Base-by-base conservation (phyloP, 2,329 filamentous ascomycete species). In the Passalora sequoiae region DNA sequence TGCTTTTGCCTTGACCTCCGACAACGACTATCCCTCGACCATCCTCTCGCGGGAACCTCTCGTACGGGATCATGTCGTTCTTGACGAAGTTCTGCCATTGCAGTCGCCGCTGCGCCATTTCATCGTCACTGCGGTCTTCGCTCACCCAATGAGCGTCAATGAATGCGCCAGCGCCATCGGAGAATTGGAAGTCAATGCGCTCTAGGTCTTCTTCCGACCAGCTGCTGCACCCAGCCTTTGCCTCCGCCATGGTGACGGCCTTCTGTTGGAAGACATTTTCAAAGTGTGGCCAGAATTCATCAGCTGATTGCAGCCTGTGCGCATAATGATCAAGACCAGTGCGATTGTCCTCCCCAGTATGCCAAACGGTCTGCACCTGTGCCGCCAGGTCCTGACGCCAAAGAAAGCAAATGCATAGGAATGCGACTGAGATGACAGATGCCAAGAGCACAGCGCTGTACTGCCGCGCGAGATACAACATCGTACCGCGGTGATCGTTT, bases 1-100 rank as follows among this genome's bases (percentile, higher is more conserved):
- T 30, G 15, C 43, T 53, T 22, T 40, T 22, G 19, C 43, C 40
- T 25, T 59, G 54, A 4, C 61, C 61, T 3, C 56, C 60, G 15
- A 63, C 57, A 20, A 63, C 55, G 16, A 64, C 59, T 25, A 63
- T 59, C 3, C 61, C 61, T 3, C 57, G 54, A 5, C 60, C 61
- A 4, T 46, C 38, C 39, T 60, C 60, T 38, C 51, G 46, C 7
- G 38, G 19, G 12, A 45, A 31, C n/a, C 44, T 39, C 20, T 40
- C 47, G 27, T 45, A 60, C 2, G 53, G 53, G 3, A 57, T 40
- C 8, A 59, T 30, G 4, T 37, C 49, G 3, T 30, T 7, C 21
- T 21, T 43, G 15, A 43, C 22, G 25, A 28, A 25, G 6, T 37
- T 6, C 20, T 40, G 38, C 38, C 38, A 40, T 10, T 15, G 8